These are phyloP conservation scores for Diaporthe velutina DNA, from an alignment of 2,329 filamentous ascomycete genomes.

Conservation along the genomic window DNA sequence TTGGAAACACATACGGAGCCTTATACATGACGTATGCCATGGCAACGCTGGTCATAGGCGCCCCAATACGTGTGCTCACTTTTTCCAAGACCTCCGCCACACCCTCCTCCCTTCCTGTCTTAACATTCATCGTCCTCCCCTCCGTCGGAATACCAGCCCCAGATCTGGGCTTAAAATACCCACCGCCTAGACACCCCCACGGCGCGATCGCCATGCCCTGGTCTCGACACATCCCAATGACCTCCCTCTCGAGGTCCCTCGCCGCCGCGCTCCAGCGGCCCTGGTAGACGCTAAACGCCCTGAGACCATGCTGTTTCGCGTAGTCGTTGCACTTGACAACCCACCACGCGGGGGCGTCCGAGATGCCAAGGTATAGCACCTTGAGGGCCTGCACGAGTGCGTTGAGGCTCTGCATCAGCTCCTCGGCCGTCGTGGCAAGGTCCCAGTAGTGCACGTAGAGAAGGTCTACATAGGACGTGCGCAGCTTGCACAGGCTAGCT, in stretches of 20 bases:
- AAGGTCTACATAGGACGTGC: constrained; percentile 78
- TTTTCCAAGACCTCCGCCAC: constrained; percentile 61
- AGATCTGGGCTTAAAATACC: constrained; percentile 48
- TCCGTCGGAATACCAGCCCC: constrained; percentile 47
- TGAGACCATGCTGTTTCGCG: constrained; percentile 70
- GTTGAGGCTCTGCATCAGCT: constrained; percentile 72
- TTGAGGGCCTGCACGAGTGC: constrained; percentile 64
- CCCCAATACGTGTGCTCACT: constrained; percentile 60
- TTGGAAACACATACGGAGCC: constrained; percentile 78
- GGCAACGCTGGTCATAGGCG: constrained; percentile 64
- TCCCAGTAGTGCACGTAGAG: constrained; percentile 71
- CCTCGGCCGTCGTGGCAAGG: constrained; percentile 61
- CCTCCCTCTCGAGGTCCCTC: constrained; percentile 77
- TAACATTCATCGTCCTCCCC: constrained; percentile 55
- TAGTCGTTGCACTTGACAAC: constrained; percentile 57
- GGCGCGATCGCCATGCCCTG: constrained; percentile 67
- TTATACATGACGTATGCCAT: constrained; percentile 82
- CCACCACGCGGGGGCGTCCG: constrained; percentile 78
- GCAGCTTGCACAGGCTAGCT: constrained; percentile 70
- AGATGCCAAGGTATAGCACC: constrained; percentile 71
- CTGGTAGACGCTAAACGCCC: constrained; percentile 74
- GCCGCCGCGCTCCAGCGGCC: constrained; percentile 69
- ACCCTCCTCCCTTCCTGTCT: constrained; percentile 63
- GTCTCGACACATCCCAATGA: constrained; percentile 73
- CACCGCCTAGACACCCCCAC: constrained; percentile 64